These are phyloP conservation scores for Thielaviopsis populi DNA, from an alignment of 2,329 filamentous ascomycete genomes.

Conservation along the genomic window DNA sequence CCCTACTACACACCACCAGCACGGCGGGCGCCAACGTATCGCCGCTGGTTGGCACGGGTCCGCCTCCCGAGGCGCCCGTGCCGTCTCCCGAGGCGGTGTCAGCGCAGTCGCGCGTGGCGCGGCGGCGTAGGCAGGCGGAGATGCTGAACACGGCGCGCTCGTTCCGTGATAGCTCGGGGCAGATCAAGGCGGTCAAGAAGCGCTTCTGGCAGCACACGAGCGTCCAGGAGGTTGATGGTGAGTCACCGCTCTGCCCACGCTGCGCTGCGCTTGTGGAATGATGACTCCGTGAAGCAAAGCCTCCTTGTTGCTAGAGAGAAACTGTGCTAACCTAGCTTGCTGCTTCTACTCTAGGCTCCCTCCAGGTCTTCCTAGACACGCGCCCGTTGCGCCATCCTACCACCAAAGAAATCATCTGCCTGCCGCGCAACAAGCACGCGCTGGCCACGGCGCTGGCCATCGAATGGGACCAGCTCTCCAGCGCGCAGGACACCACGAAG, in stretches of 20 bases:
- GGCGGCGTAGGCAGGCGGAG: constrained; percentile 39
- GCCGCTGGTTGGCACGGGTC: constrained; percentile 41
- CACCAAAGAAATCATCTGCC: constrained; percentile 52
- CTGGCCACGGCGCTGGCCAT: constrained; percentile 75
- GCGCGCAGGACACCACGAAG: constrained; percentile 68
- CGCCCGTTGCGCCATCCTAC: constrained; percentile 65
- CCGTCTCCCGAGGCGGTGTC: constrained; percentile 27
- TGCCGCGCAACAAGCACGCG: constrained; percentile 62
- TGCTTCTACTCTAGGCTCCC: constrained; percentile 24
- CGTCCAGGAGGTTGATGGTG: constrained; percentile 53
- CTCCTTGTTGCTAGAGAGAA: too few relatives aligned
- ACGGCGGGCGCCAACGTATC: constrained; percentile 32
- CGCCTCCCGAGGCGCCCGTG: constrained; percentile 41
- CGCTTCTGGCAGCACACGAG: constrained; percentile 81
- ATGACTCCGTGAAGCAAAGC: too few relatives aligned
- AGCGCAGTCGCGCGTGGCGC: constrained; percentile 30
- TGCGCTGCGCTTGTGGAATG: too few relatives aligned
- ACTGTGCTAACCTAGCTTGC: not conserved
- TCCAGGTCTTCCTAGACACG: constrained; percentile 58
- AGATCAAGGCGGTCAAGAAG: constrained; percentile 37
- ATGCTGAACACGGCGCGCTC: constrained; percentile 38
- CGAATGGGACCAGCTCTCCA: constrained; percentile 81
- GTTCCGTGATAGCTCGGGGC: constrained; percentile 26
- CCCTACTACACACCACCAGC: constrained; percentile 24
- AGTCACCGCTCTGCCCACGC: constrained; percentile 12